Base-by-base conservation (phyloP, 176 grass and related monocot species). In the Hyparrhenia diplandra region DNA sequence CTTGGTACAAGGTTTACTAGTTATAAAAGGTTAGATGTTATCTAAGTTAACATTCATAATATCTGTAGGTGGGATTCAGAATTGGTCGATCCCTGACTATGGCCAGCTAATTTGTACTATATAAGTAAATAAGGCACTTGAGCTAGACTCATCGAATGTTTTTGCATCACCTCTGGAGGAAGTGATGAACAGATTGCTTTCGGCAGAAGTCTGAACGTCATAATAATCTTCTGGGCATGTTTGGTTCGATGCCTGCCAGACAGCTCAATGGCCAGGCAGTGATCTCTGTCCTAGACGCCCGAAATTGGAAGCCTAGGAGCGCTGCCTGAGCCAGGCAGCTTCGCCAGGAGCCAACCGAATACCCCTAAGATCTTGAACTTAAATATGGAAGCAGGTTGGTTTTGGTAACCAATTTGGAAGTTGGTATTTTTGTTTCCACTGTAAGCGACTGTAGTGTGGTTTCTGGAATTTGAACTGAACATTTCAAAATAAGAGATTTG, bases 21-120 rank as follows among this genome's bases (percentile, higher is more conserved):
- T 68, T 39, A 54, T n/a, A n/a, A 18, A 67, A 68, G 36, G 9
- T 17, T 18, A 80, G 45, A 31, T 68, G 45, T 28, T 35, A 68
- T 80, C 64, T 69, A 55, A 80, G 77, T 80, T 80, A 68, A 68
- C 67, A 47, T 39, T 69, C 65, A 40, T 80, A 80, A 69, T 69
- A 80, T 69, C 64, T 80, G 77, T 80, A 68, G 77, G 77, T 80
- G 64, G 63, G 77, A 37, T 68, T 68, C 64, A 80, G 29, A 80
- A 54, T 13, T 55, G 30, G 30, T 79, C 8, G 32, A 10, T 46
- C 61, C 68, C 46, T 80, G 23, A 29, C 42, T 66, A 52, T 83
- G 23, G 61, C 11, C 23, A 75, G 74, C 43, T 75, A 75, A 39
- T 83, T 83, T 49, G 21, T 54, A 52, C 21, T 74, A 74, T 65